These are phyloP conservation scores for Diaporthe sp. DNA, from an alignment of 2,329 filamentous ascomycete species.

Conservation along the genomic window DNA sequence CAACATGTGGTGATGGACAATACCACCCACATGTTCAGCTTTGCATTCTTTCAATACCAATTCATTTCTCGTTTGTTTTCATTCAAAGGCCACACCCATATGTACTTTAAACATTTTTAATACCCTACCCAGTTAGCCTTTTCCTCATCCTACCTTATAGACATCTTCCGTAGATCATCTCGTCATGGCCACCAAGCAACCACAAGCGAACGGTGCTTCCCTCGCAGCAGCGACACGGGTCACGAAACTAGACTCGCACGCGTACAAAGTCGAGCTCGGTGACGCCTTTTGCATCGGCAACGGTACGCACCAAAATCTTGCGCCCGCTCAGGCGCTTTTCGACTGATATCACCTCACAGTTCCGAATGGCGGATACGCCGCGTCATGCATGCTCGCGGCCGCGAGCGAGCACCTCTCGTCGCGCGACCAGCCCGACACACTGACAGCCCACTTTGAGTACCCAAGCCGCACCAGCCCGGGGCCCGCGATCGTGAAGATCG, in stretches of 20 bases:
- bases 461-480: slow-evolving; percentile 54
- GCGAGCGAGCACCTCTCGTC: slow-evolving; percentile 50
- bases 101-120: no score
- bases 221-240: neutral
- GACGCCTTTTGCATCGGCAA: neutral
- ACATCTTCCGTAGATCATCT: neutral
- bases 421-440: slow-evolving; percentile 52
- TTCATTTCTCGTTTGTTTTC: no score
- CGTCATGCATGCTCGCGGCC: slow-evolving; percentile 54
- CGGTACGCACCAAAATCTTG: neutral
- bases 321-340: neutral
- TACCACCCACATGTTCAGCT: no score
- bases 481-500: slow-evolving; percentile 52
- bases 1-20: no score
- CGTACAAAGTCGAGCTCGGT: neutral
- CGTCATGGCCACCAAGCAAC: neutral
- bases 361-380: slow-evolving; percentile 61
- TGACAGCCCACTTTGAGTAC: slow-evolving; percentile 57
- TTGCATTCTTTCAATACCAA: no score
- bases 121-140: no score
- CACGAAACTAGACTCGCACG: neutral
- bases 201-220: neutral
- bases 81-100: no score
- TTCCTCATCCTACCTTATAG: neutral
- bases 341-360: slow-evolving; percentile 44